These are phyloP conservation scores for Ogataea chonburiensis DNA, from an alignment of 805 yeast species.

Conservation along the genomic window DNA sequence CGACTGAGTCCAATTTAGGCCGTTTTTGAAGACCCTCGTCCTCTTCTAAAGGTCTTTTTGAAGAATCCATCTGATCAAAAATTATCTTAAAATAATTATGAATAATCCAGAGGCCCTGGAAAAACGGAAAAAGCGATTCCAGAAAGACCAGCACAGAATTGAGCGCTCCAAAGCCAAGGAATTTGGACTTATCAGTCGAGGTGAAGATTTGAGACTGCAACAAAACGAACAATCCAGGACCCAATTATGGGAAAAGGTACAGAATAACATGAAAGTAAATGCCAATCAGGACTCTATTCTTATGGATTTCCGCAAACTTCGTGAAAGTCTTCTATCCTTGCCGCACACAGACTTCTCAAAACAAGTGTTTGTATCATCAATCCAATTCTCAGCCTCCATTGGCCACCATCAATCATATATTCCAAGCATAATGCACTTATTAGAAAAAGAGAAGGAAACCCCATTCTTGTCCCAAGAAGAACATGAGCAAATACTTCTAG, in stretches of 20 bases:
- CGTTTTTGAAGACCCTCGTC: constrained; percentile 1
- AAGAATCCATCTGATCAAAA: constrained; percentile 1
- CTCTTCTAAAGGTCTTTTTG: constrained; percentile 3
- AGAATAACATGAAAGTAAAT: constrained; percentile 22
- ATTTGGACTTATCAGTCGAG: constrained; percentile 60
- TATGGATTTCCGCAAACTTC: constrained; percentile 46
- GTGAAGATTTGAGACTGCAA: constrained; percentile 52
- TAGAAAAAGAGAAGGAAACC: constrained; percentile 27
- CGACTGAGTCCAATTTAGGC: not conserved
- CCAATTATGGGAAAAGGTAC: constrained; percentile 39
- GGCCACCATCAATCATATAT: constrained; percentile 55
- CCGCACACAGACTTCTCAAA: constrained; percentile 37
- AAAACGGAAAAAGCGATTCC: constrained; percentile 37
- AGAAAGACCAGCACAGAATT: constrained; percentile 20
- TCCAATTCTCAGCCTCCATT: constrained; percentile 42
- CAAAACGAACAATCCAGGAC: constrained; percentile 42
- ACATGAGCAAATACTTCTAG: constrained; percentile 39
- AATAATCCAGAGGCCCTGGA: constrained; percentile 13
- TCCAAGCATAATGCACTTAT: constrained; percentile 48
- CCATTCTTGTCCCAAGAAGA: constrained; percentile 34
- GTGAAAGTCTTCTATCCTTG: constrained; percentile 52
- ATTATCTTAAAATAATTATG: not conserved
- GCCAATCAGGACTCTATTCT: constrained; percentile 32
- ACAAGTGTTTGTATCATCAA: constrained; percentile 48
- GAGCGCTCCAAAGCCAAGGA: constrained; percentile 26